Conservation (phyloP, 495 filamentous ascomycete species). For the Parathielavia appendiculata region DNA sequence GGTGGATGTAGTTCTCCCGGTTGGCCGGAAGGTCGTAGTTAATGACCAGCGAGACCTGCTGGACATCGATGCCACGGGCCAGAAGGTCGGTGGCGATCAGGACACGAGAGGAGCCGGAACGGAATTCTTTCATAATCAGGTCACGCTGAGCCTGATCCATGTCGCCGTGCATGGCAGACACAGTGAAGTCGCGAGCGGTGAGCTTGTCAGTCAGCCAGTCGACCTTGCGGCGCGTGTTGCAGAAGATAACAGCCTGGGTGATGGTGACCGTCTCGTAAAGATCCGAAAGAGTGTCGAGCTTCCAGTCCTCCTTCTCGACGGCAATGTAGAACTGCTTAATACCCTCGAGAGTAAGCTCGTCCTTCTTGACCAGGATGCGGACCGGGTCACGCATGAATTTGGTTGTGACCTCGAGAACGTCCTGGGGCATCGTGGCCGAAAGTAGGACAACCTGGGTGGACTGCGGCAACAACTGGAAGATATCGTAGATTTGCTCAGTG, state of each 20-base stretch:
- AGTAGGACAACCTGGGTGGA: slow-evolving; percentile 97
- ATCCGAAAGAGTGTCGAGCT: slow-evolving; percentile 98
- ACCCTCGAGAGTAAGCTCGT: slow-evolving; percentile 95
- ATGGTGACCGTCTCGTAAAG: slow-evolving; percentile 99
- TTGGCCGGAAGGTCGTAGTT: slow-evolving; percentile 98
- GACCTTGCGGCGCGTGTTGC: slow-evolving; percentile 98
- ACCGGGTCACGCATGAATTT: slow-evolving; percentile 99
- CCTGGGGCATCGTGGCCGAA: slow-evolving; percentile 93
- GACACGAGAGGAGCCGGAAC: slow-evolving; percentile 90
- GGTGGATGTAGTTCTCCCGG: slow-evolving; percentile 99
- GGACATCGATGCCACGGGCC: slow-evolving; percentile 97
- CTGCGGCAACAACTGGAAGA: slow-evolving; percentile 93
- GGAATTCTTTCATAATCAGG: slow-evolving; percentile 98
- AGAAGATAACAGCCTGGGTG: slow-evolving; percentile 99
- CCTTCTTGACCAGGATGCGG: slow-evolving; percentile 98
- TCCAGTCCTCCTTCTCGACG: slow-evolving; percentile 99
- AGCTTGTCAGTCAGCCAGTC: slow-evolving; percentile 99
- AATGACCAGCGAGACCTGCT: slow-evolving; percentile 98
- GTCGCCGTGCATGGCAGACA: slow-evolving; percentile 97
- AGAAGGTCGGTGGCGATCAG: slow-evolving; percentile 98
- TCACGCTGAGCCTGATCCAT: slow-evolving; percentile 98
- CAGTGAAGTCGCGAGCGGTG: slow-evolving; percentile 95
- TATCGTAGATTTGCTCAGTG: slow-evolving; percentile 98
- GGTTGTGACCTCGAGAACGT: slow-evolving; percentile 98
- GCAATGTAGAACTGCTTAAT: slow-evolving; percentile 99